A percentile compares a stretch with the other conserved stretches of the same genome.
Conservation (phyloP, 73 alveolate species). For the Urostyla sp. region DNA sequence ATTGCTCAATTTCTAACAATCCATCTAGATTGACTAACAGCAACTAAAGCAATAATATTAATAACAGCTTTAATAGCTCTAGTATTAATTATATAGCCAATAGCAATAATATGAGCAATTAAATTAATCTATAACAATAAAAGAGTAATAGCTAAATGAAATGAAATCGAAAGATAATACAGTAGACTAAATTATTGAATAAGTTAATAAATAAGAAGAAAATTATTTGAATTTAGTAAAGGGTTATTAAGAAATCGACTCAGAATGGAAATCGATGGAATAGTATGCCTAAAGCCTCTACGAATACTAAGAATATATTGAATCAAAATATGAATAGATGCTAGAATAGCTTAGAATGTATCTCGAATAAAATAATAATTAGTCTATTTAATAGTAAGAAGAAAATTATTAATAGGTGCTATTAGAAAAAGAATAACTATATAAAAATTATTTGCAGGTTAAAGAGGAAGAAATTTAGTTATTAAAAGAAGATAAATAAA, state of each 20-base stretch:
- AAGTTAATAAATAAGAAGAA: slow-evolving; percentile 20
- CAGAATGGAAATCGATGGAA: slow-evolving; percentile 42
- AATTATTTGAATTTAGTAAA: slow-evolving; percentile 2
- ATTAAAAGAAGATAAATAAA: slow-evolving; percentile 17
- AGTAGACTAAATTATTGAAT: too few species aligned
- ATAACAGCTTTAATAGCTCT: too few species aligned
- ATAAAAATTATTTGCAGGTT: not conserved
- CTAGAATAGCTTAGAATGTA: slow-evolving; percentile 10
- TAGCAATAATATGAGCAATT: too few species aligned
- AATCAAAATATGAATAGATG: not conserved
- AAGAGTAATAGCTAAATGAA: too few species aligned
- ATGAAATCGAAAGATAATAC: too few species aligned
- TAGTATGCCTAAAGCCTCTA: not conserved
- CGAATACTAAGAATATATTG: slow-evolving; percentile 11
- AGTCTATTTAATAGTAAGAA: not conserved
- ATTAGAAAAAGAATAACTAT: not conserved
- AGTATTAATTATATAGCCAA: too few species aligned
- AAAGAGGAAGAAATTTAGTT: slow-evolving; percentile 31
- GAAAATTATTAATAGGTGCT: not conserved
- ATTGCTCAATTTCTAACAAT: too few species aligned
- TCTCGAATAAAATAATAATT: not conserved
- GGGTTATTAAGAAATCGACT: not conserved
- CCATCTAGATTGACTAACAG: too few species aligned
- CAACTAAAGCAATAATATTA: too few species aligned
- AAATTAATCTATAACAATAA: too few species aligned